These are phyloP conservation scores for Aspergillus thermomutatus DNA, from an alignment of 2,329 filamentous ascomycete species.

Conservation along the genomic window DNA sequence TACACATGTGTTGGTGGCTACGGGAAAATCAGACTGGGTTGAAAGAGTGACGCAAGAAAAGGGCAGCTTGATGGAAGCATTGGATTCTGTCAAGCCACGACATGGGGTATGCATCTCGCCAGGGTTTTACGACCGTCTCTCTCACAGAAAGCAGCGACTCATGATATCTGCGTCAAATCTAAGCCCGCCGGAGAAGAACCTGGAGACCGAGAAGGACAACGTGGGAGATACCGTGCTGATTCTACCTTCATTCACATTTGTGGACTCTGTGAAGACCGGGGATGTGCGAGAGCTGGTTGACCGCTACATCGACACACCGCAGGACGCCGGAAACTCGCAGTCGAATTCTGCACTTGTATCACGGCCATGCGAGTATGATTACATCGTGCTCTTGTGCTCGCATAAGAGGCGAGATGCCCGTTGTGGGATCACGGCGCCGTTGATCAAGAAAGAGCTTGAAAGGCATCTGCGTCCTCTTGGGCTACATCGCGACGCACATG, in stretches of 20 bases:
- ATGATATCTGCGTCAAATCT: conserved; percentile 39
- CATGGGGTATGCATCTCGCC: conserved; percentile 58
- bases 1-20: conserved; percentile 37
- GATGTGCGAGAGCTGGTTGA: conserved; percentile 64
- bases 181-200: conserved; percentile 12
- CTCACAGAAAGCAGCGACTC: conserved; percentile 21
- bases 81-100: conserved; percentile 52
- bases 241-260: conserved; percentile 73
- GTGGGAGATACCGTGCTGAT: conserved; percentile 70
- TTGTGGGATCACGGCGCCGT: conserved; percentile 82
- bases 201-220: conserved; percentile 3
- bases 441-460: conserved; percentile 77
- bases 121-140: background rate
- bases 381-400: conserved; percentile 82
- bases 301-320: conserved; percentile 61
- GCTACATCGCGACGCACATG: conserved; percentile 75
- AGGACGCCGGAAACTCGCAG: conserved; percentile 51
- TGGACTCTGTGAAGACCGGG: conserved; percentile 71
- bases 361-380: conserved; percentile 71
- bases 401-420: conserved; percentile 85
- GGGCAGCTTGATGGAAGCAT: conserved; percentile 52
- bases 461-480: conserved; percentile 76
- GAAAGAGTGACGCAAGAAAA: conserved; percentile 31
- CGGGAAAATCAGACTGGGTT: conserved; percentile 37
- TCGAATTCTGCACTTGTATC: conserved; percentile 39